phyloP scores from a whole-genome alignment of 2,329 filamentous ascomycete species.

The Penicillium corylophilum region DNA sequence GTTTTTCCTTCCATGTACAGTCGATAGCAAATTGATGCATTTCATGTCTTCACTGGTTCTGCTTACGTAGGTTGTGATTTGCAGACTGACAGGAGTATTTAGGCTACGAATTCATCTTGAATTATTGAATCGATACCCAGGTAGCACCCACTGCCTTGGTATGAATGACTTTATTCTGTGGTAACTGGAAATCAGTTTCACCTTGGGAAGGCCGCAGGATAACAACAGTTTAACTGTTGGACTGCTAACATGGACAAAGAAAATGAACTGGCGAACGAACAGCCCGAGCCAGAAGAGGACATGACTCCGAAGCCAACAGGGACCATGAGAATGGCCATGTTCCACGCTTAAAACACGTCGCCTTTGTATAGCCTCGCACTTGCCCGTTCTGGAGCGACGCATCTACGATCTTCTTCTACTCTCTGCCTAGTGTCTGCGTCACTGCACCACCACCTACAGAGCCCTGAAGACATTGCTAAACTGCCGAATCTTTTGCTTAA shows the following conservation, averaged over 20 bases:
- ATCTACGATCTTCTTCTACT: background rate
- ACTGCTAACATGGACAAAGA: too few species aligned
- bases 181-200: background rate
- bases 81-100: conserved; percentile 11
- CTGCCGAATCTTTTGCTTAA: too few species aligned
- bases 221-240: background rate
- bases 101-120: conserved; percentile 22
- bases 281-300: background rate
- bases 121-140: too few species aligned
- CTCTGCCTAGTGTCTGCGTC: background rate
- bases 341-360: too few species aligned
- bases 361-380: background rate
- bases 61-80: conserved; percentile 16
- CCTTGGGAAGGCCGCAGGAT: background rate
- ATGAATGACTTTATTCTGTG: background rate
- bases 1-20: conserved; percentile 28
- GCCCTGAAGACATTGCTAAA: too few species aligned
- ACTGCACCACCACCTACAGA: background rate
- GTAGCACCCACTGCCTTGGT: background rate
- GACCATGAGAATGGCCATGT: background rate
- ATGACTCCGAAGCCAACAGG: background rate
- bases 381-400: background rate
- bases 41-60: conserved; percentile 21
- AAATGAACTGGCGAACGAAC: too few species aligned
- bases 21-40: conserved; percentile 31